Conservation (phyloP, 345 rosid genomes). For the Rhodomyrtus tomentosa region DNA sequence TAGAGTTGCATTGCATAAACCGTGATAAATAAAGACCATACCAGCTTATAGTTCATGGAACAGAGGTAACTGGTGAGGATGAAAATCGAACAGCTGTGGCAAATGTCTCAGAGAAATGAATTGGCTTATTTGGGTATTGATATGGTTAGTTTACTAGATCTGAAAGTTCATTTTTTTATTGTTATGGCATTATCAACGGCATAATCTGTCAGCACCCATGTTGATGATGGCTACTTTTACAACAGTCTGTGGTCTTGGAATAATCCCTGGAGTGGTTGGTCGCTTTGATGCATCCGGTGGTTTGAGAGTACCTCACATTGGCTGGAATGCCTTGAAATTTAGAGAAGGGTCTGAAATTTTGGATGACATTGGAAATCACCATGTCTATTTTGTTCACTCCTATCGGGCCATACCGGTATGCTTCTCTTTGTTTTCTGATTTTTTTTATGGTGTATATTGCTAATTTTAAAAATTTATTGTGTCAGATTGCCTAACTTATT, state of each 20-base stretch:
- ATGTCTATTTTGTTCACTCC: constrained; percentile 96
- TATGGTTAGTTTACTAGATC: neutral
- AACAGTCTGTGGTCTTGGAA: constrained; percentile 83
- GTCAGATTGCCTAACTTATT: neutral
- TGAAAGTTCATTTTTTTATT: neutral
- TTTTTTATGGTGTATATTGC: neutral
- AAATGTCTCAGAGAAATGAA: neutral
- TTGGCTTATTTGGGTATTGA: neutral
- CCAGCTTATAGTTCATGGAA: neutral
- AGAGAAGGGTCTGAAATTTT: constrained; percentile 56
- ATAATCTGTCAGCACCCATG: neutral
- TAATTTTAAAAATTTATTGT: neutral
- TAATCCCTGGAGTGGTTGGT: constrained; percentile 87
- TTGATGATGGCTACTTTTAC: constrained; percentile 1
- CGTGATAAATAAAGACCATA: neutral
- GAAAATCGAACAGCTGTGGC: neutral
- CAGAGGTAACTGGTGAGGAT: neutral
- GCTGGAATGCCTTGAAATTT: constrained; percentile 95
- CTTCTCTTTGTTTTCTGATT: neutral
- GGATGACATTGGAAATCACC: constrained; percentile 72
- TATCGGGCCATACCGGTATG: constrained; percentile 83
- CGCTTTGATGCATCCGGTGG: constrained; percentile 77
- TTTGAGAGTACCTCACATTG: constrained; percentile 83
- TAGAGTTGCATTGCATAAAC: neutral
- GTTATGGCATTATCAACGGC: neutral